Evolutionary conservation across 176 grass and related monocot species (phyloP), one percentile per base, ranked within the genome.

Genomic region (Elaeis guineensis): DNA sequence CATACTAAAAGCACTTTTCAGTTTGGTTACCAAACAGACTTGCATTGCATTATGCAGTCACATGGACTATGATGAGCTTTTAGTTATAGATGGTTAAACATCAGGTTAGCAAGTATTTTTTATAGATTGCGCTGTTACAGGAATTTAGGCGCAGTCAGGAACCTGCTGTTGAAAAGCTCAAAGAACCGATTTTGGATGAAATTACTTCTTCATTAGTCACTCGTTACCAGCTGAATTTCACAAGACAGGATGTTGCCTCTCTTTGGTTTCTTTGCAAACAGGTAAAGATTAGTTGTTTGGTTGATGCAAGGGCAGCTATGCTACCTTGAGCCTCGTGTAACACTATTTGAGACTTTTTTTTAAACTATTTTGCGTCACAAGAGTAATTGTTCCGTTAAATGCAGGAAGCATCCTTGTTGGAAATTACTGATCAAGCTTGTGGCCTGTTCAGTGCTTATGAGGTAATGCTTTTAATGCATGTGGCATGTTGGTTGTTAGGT

Each of bases 191-290:
- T 79, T 65, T 98, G 29, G 79, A 98, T 57, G 80, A 81, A 51
- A 67, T 92, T 50, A 91, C 76, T 26, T 79, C 87, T 61, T 67
- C 87, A 51, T 61, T 98, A 64, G 65, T 76, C 14, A 72, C 51
- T 54, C 85, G 84, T 35, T 75, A 86, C 73, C 58, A 73, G 50
- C 76, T 98, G 67, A 83, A 86, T 71, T 98, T 98, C 66, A 92
- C 78, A 68, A 82, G 22, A 17, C 76, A 83, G 50, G 93, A 98
- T 81, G 66, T 92, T 65, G 75, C 84, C 30, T 92, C 93, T 5
- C 93, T 98, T 19, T 98, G 87, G 87, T 98, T 98, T 84, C 87
- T 98, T 73, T 98, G 93, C 72, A 92, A 98, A 60, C 81, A 92
- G 93, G 93, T 92, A 70, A 62, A 12, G 20, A 16, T 61, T 74